Evolutionary conservation across 805 yeast genomes (phyloP).

Genomic region (Komagataella pastoris): DNA sequence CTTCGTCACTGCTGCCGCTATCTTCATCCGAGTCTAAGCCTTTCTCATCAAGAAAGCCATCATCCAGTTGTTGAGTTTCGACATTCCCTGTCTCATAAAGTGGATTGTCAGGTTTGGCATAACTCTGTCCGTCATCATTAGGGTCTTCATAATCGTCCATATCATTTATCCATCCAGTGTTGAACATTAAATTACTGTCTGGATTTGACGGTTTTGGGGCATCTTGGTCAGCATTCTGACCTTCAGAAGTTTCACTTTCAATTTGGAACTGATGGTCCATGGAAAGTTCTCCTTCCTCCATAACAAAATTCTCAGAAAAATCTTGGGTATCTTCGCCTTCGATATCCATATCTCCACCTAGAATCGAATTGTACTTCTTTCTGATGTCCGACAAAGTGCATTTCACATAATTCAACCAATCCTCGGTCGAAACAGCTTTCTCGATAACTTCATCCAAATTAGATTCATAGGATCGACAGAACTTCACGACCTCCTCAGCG

Average conservation of each 20-base stretch:
- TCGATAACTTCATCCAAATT: conserved; percentile 25
- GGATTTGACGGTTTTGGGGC: not conserved
- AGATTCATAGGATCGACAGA: conserved; percentile 45
- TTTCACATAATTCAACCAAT: conserved; percentile 76
- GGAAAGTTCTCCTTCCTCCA: conserved; percentile 8
- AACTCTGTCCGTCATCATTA: conserved; percentile 69
- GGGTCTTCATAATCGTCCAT: conserved; percentile 71
- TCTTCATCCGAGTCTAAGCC: not conserved
- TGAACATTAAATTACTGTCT: not conserved
- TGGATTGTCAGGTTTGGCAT: conserved; percentile 48
- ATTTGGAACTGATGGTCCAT: conserved; percentile 42
- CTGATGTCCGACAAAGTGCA: conserved; percentile 78
- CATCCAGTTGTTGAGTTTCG: not conserved
- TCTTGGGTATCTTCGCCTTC: conserved; percentile 12
- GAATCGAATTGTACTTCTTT: conserved; percentile 84
- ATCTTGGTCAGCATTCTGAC: conserved; percentile 39
- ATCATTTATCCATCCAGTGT: conserved; percentile 15
- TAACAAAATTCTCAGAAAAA: conserved; percentile 6
- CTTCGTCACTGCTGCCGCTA: not conserved
- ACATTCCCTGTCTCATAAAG: conserved; percentile 32
- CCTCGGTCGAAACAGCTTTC: conserved; percentile 33
- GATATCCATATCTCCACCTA: conserved; percentile 58
- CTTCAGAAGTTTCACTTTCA: conserved; percentile 35
- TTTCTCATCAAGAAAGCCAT: not conserved
- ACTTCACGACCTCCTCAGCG: conserved; percentile 92